Conservation (phyloP, 2,329 filamentous ascomycete species). For the Botrytis cinerea region DNA sequence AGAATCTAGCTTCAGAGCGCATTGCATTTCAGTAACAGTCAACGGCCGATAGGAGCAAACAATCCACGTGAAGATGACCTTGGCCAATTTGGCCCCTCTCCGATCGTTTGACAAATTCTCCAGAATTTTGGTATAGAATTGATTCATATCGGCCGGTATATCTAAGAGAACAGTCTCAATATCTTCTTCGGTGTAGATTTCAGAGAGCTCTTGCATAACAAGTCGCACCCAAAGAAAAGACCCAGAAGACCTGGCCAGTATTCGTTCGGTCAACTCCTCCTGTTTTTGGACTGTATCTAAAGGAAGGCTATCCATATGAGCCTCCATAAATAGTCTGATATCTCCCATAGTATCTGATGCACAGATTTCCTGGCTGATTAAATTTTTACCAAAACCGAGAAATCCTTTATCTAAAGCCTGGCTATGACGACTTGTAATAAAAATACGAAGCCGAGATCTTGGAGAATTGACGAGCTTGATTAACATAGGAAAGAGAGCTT, state of each 20-base stretch:
- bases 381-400: not conserved
- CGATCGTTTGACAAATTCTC: not conserved
- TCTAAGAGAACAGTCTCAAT: constrained; percentile 29
- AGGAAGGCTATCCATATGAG: not conserved
- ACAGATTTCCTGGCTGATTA: not conserved
- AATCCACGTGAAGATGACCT: constrained; percentile 40
- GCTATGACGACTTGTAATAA: not conserved
- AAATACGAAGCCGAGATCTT: not conserved
- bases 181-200: constrained; percentile 23
- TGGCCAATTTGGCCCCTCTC: constrained; percentile 37
- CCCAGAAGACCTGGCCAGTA: constrained; percentile 21
- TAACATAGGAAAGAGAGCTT: not conserved
- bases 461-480: not conserved
- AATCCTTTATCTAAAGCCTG: constrained; percentile 4
- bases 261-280: constrained; percentile 11
- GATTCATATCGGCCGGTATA: constrained; percentile 38
- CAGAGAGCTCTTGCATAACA: constrained; percentile 14
- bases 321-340: not conserved
- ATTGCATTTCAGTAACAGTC: constrained; percentile 36
- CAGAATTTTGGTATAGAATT: constrained; percentile 40
- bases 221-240: constrained; percentile 25
- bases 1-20: constrained; percentile 27
- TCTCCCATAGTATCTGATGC: not conserved
- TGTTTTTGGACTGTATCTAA: not conserved
- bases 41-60: constrained; percentile 35